phyloP scores from a whole-genome alignment of 2,329 filamentous ascomycete species.

The Pseudogymnoascus destructans region DNA sequence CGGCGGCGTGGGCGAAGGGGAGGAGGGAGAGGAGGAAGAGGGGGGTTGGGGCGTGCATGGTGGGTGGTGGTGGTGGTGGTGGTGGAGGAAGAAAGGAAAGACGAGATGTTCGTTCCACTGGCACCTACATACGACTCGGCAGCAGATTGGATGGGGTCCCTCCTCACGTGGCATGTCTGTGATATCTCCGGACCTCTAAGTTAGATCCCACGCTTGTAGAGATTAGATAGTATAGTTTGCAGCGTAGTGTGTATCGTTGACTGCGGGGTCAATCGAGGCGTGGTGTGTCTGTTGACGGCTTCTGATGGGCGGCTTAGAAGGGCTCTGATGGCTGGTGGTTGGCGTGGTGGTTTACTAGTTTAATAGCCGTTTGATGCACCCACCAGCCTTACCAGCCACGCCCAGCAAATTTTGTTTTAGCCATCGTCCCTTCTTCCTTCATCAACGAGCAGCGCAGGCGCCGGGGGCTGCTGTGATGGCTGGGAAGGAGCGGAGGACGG shows the following conservation, averaged over 20 bases:
- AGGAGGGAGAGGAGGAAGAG: constrained; percentile 31
- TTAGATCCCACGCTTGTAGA: neutral
- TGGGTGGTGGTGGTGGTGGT: neutral
- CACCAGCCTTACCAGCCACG: neutral
- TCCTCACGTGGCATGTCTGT: neutral
- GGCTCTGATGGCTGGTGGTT: neutral
- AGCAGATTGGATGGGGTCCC: neutral
- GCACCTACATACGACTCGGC: neutral
- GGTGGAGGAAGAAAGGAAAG: neutral
- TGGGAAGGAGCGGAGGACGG: neutral
- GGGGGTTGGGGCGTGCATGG: constrained; percentile 22
- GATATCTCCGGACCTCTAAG: neutral
- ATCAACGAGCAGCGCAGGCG: neutral
- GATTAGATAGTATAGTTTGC: neutral
- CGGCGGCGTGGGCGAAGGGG: constrained; percentile 24
- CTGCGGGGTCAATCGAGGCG: neutral
- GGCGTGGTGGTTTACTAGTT: too few relatives aligned
- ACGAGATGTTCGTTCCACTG: neutral
- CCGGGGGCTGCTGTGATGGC: neutral
- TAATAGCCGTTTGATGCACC: too few relatives aligned
- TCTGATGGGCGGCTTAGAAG: neutral
- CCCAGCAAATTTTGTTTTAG: neutral
- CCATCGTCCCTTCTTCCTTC: neutral
- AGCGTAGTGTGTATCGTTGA: neutral
- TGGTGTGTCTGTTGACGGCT: neutral